Evolutionary conservation across 1,284 basidiomycete species (phyloP).

Genomic region (Ganoderma meredithae): DNA sequence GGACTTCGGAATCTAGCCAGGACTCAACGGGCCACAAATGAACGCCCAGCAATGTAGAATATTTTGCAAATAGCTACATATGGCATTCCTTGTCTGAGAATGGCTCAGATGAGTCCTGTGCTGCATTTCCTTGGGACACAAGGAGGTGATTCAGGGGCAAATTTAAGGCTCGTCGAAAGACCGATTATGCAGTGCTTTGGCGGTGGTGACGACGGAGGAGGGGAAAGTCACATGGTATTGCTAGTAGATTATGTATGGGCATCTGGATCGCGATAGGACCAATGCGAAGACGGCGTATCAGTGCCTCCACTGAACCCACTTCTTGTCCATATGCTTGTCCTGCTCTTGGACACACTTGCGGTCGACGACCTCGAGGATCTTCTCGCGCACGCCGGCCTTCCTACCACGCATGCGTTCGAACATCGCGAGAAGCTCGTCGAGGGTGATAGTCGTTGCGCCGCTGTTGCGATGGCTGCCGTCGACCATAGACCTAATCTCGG

Average conservation of each 20-base stretch:
- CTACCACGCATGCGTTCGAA: conserved; percentile 54
- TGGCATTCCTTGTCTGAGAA: neutral
- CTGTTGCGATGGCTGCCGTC: conserved; percentile 62
- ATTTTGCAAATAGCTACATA: neutral
- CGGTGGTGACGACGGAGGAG: neutral
- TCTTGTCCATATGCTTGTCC: conserved; percentile 57
- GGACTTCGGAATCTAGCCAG: neutral
- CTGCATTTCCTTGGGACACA: conserved; percentile 4
- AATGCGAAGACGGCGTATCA: conserved; percentile 28
- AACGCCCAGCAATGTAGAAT: neutral
- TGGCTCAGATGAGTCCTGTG: neutral
- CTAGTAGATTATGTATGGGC: neutral
- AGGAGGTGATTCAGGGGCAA: neutral
- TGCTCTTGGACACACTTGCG: conserved; percentile 67
- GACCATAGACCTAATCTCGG: conserved; percentile 69
- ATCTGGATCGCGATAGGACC: neutral
- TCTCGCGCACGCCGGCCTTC: conserved; percentile 78
- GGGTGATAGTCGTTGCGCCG: conserved; percentile 62
- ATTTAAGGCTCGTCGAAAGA: neutral
- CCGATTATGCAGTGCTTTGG: neutral
- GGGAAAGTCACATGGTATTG: conserved; percentile 14
- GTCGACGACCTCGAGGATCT: conserved; percentile 74
- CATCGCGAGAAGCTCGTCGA: conserved; percentile 66
- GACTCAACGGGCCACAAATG: neutral
- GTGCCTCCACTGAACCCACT: conserved; percentile 68